phyloP scores from a whole-genome alignment of 768 basidiomycete genomes.

The Psilocybe azurescens region DNA sequence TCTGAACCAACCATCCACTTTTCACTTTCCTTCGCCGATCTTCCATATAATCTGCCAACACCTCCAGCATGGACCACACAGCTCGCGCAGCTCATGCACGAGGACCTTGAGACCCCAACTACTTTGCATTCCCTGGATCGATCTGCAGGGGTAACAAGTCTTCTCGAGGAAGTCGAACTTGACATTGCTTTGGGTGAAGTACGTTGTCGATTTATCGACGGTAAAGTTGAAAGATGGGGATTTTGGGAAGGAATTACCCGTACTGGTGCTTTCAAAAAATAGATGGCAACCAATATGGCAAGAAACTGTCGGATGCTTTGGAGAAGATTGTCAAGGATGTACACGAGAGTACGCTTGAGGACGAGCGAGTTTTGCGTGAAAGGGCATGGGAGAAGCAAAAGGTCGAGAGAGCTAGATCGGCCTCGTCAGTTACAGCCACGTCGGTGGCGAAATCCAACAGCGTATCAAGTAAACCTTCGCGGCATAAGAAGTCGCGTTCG shows the following conservation, averaged over 20 bases:
- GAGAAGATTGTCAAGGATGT: constrained; percentile 59
- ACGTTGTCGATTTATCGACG: constrained; percentile 63
- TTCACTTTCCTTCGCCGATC: constrained; percentile 57
- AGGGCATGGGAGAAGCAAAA: constrained; percentile 33
- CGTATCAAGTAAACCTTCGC: constrained; percentile 37
- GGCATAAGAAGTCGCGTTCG: constrained; percentile 75
- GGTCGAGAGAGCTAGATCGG: constrained; percentile 31
- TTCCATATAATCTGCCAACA: constrained; percentile 48
- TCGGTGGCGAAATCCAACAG: constrained; percentile 10
- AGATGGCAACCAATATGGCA: constrained; percentile 16
- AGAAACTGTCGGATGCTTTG: constrained; percentile 44
- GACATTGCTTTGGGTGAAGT: constrained; percentile 55
- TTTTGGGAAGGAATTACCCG: constrained; percentile 32
- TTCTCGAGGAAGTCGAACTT: constrained; percentile 66
- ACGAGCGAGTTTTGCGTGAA: constrained; percentile 40
- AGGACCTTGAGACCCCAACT: constrained; percentile 57
- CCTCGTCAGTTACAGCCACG: constrained; percentile 8
- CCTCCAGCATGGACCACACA: constrained; percentile 62
- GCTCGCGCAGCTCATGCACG: constrained; percentile 52
- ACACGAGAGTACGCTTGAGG: constrained; percentile 48
- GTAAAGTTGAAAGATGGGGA: constrained; percentile 52
- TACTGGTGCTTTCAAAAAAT: constrained; percentile 19
- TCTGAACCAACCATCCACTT: constrained; percentile 63
- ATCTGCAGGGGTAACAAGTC: constrained; percentile 57
- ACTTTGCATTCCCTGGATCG: constrained; percentile 65